phyloP scores from a whole-genome alignment of 192 early-diverging fungal species.

The Gaertneriomyces sp. region DNA sequence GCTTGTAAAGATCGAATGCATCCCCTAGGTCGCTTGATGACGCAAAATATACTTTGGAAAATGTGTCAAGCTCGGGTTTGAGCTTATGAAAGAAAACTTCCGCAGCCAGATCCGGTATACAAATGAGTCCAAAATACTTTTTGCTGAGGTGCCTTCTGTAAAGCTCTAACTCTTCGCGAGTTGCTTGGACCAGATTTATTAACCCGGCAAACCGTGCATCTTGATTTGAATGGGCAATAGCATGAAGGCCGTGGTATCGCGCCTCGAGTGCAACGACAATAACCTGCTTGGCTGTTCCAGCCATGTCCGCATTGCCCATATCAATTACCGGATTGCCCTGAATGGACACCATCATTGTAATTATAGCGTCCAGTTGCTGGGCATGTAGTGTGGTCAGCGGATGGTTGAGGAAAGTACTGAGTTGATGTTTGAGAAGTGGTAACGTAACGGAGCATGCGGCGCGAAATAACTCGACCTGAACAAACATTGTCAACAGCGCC shows the following conservation, averaged over 20 bases:
- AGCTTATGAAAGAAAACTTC: slow-evolving; percentile 26
- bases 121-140: slow-evolving; percentile 25
- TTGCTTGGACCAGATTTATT: slow-evolving; percentile 2
- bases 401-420: slow-evolving; percentile 36
- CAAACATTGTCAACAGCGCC: neutral
- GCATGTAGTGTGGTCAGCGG: slow-evolving; percentile 10
- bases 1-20: slow-evolving; percentile 40
- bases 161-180: slow-evolving; percentile 24
- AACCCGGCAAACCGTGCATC: slow-evolving; percentile 18
- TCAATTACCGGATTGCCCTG: slow-evolving; percentile 4
- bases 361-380: slow-evolving; percentile 6
- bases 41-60: slow-evolving; percentile 11
- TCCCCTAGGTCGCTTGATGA: slow-evolving; percentile 23
- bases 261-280: slow-evolving; percentile 18
- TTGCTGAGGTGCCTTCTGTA: slow-evolving; percentile 26
- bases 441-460: slow-evolving; percentile 1
- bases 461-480: slow-evolving; percentile 21
- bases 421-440: slow-evolving; percentile 12
- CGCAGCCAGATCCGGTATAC: slow-evolving; percentile 42
- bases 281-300: slow-evolving; percentile 1
- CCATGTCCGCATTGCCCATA: slow-evolving; percentile 1
- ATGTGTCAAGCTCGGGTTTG: slow-evolving; percentile 26
- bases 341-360: slow-evolving; percentile 4
- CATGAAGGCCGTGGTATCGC: slow-evolving; percentile 32
- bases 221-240: slow-evolving; percentile 19